Evolutionary conservation across 805 yeast genomes (phyloP), one percentile per base, ranked within the genome.

Genomic region (Pichia manshurica): DNA sequence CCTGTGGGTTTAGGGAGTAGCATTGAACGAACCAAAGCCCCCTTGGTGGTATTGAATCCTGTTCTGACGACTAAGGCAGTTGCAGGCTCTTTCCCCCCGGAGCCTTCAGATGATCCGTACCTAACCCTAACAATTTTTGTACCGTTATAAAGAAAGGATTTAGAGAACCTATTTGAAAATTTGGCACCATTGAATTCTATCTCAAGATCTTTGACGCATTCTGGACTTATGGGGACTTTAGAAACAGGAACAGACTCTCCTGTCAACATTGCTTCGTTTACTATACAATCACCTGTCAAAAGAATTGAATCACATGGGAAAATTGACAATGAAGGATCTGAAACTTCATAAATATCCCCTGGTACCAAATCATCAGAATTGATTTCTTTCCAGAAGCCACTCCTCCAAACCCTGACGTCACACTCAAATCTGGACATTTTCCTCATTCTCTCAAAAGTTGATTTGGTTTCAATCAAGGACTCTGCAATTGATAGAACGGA

Each of bases 171-270:
- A 13, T 82, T 74, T 8, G 87, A 74, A 13, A 85, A 78, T 52
- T 76, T 77, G 2, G 81, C 68, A 43, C 69, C 71, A 21, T 68
- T 68, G 51, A 82, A 79, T 55, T 80, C 82, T n/a, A 72, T 72
- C 2, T 79, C 70, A 42, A 87, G 63, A 19, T 70, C 69, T n/a
- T 66, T 66, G 35, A 88, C 75, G 0, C 82, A 72, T 8, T 82
- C 89, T 15, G 75, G 73, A 1, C 74, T 67, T 1, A 93, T 87
- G 2, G 86, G 75, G 10, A 72, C 52, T 63, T 93, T 93, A 0
- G 96, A 79, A 2, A 93, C 96, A 0, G 99, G 99, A 1, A 93
- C 97, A 45, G 96, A 88, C 64, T 93, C 99, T 35, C 99, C 99
- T 0, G 99, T 93, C 19, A 93, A 73, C 96, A 93, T 93, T 5